A percentile compares a stretch with the other conserved stretches of the same genome.
phyloP scores from a whole-genome alignment of 305 asterid genomes.

The Fraxinus dipetala region DNA sequence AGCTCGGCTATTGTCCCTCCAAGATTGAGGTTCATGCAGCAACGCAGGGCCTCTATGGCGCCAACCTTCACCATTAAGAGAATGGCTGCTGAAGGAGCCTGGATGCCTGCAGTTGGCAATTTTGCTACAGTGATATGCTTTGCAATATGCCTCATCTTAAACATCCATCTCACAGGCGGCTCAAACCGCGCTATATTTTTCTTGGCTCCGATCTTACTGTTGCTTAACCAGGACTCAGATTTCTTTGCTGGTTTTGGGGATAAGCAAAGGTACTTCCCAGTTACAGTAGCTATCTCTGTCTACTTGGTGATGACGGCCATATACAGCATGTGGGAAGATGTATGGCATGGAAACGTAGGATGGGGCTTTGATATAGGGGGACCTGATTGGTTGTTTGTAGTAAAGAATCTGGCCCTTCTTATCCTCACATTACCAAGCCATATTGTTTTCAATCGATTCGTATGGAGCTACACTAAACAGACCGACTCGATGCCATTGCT shows the following conservation, averaged over 20 bases:
- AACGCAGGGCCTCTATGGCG: slow-evolving; percentile 72
- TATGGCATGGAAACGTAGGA: slow-evolving; percentile 74
- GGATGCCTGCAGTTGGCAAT: slow-evolving; percentile 99
- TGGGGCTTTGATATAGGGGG: slow-evolving; percentile 95
- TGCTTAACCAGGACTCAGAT: slow-evolving; percentile 93
- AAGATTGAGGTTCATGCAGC: slow-evolving; percentile 90
- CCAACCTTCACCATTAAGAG: slow-evolving; percentile 74
- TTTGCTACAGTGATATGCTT: slow-evolving; percentile 94
- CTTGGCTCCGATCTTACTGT: slow-evolving; percentile 82
- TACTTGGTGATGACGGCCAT: slow-evolving; percentile 65
- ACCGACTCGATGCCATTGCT: slow-evolving; percentile 64
- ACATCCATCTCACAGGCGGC: slow-evolving; percentile 80
- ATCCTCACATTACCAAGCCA: slow-evolving; percentile 84
- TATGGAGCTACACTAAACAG: slow-evolving; percentile 84
- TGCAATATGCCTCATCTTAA: slow-evolving; percentile 85
- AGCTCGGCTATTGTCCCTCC: slow-evolving; percentile 70
- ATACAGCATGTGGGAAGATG: slow-evolving; percentile 85
- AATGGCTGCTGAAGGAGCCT: slow-evolving; percentile 91
- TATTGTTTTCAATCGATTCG: slow-evolving; percentile 82
- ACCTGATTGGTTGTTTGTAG: slow-evolving; percentile 82
- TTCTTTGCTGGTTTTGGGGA: slow-evolving; percentile 96
- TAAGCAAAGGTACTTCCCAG: slow-evolving; percentile 97
- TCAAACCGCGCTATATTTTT: slow-evolving; percentile 90
- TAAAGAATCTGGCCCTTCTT: slow-evolving; percentile 86
- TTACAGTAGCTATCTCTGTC: slow-evolving; percentile 63